Percentiles rank a stretch among this genome's conserved stretches.
phyloP scores from a whole-genome alignment of 768 basidiomycete genomes.

The Tylopilus cervinicoccineus region DNA sequence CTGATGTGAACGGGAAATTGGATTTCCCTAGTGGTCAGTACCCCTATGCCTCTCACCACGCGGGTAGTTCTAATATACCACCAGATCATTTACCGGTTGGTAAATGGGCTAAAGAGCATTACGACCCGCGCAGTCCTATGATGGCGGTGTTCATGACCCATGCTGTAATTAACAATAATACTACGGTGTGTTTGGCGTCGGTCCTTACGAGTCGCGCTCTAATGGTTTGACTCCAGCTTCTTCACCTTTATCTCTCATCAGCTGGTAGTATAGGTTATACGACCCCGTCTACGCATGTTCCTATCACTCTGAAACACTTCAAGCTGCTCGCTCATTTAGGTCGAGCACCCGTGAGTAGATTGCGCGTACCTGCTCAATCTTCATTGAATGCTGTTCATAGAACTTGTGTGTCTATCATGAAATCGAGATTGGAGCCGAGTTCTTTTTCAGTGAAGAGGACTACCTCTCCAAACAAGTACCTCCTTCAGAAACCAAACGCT shows the following conservation, averaged over 20 bases:
- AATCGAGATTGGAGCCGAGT: constrained; percentile 63
- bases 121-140: constrained; percentile 51
- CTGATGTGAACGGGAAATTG: constrained; percentile 45
- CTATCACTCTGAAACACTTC: constrained; percentile 75
- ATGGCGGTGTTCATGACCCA: constrained; percentile 71
- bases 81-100: constrained; percentile 57
- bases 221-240: constrained; percentile 35
- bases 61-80: background rate
- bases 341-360: constrained; percentile 47
- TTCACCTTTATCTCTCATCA: constrained; percentile 42
- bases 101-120: constrained; percentile 55
- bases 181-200: constrained; percentile 21
- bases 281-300: constrained; percentile 41
- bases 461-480: constrained; percentile 44
- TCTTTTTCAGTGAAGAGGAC: constrained; percentile 67
- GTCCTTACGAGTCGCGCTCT: background rate
- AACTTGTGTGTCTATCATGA: constrained; percentile 52
- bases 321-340: constrained; percentile 68
- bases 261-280: constrained; percentile 19
- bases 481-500: constrained; percentile 20
- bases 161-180: constrained; percentile 65
- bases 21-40: constrained; percentile 54
- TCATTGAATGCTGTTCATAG: constrained; percentile 30
- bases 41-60: background rate
- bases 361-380: background rate